phyloP scores from a whole-genome alignment of 2,329 filamentous ascomycete genomes.

The Daldinia eschscholtzii region DNA sequence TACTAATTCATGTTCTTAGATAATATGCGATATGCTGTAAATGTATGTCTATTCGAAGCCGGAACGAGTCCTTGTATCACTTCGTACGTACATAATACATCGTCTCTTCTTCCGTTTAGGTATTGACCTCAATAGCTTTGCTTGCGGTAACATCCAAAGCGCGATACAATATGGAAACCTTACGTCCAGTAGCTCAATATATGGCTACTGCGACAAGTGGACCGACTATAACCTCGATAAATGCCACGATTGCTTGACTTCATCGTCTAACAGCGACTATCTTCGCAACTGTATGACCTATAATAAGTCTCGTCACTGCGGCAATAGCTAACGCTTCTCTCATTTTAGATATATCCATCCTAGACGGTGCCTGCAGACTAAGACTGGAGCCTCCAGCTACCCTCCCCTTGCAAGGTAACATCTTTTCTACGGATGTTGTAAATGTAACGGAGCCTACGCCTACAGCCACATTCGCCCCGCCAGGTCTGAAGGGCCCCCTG shows the following conservation, averaged over 20 bases:
- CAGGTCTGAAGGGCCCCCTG: slow-evolving; percentile 61
- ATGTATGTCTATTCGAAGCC: slow-evolving; percentile 66
- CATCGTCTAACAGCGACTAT: slow-evolving; percentile 55
- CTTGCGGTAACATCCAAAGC: slow-evolving; percentile 63
- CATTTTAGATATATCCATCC: slow-evolving; percentile 51
- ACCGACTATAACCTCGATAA: slow-evolving; percentile 55
- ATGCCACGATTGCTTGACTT: slow-evolving; percentile 63
- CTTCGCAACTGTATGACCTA: slow-evolving; percentile 66
- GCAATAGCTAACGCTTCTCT: slow-evolving; percentile 22
- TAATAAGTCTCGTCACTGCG: neutral
- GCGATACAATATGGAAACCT: slow-evolving; percentile 65
- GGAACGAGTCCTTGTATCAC: slow-evolving; percentile 65
- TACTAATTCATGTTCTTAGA: slow-evolving; percentile 56
- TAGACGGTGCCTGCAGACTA: slow-evolving; percentile 69
- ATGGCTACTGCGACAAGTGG: slow-evolving; percentile 68
- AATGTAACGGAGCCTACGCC: slow-evolving; percentile 65
- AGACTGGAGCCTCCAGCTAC: slow-evolving; percentile 61
- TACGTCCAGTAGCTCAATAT: slow-evolving; percentile 59
- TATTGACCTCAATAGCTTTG: slow-evolving; percentile 58
- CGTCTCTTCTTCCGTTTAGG: neutral
- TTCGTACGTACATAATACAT: slow-evolving; percentile 55
- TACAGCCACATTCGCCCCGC: slow-evolving; percentile 56
- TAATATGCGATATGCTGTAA: slow-evolving; percentile 68
- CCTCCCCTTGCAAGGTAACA: slow-evolving; percentile 64
- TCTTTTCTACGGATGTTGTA: slow-evolving; percentile 64